Evolutionary conservation across 192 early-diverging fungal genomes (phyloP).

Genomic region (Entomortierella parvispora): DNA sequence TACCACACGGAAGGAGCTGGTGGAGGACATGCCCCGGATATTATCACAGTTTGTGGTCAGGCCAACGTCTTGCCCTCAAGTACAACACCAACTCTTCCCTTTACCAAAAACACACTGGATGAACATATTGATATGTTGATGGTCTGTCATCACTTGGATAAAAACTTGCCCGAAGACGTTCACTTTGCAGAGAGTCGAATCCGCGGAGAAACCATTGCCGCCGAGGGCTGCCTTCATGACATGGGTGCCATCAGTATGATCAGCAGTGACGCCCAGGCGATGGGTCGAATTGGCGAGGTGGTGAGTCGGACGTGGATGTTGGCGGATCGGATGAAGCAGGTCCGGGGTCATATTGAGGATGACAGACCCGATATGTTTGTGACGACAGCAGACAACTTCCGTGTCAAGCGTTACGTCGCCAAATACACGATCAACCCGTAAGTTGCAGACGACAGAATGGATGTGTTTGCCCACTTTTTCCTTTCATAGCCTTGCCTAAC

Average conservation of each 20-base stretch:
- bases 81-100: constrained; percentile 97
- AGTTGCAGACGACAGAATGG: constrained; percentile 28
- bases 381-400: constrained; percentile 83
- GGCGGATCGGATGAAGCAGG: constrained; percentile 93
- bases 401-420: constrained; percentile 91
- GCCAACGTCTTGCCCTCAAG: constrained; percentile 92
- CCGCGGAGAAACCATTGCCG: constrained; percentile 96
- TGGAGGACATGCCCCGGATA: constrained; percentile 93
- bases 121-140: constrained; percentile 99
- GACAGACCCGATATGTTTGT: constrained; percentile 5
- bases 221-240: constrained; percentile 97
- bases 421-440: constrained; percentile 99
- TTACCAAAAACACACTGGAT: constrained; percentile 93
- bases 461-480: neutral
- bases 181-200: constrained; percentile 97
- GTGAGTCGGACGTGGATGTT: constrained; percentile 94
- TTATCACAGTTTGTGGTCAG: constrained; percentile 79
- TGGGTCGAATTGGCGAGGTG: constrained; percentile 97
- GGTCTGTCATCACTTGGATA: constrained; percentile 97
- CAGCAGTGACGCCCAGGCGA: constrained; percentile 93
- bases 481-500: neutral
- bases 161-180: constrained; percentile 94
- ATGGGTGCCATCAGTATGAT: constrained; percentile 95
- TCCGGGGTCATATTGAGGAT: constrained; percentile 75
- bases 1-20: constrained; percentile 98